Percentiles rank a stretch among this genome's conserved stretches.
phyloP scores from a whole-genome alignment of 352 stramenopile species.

The Phytophthora pinifolia region DNA sequence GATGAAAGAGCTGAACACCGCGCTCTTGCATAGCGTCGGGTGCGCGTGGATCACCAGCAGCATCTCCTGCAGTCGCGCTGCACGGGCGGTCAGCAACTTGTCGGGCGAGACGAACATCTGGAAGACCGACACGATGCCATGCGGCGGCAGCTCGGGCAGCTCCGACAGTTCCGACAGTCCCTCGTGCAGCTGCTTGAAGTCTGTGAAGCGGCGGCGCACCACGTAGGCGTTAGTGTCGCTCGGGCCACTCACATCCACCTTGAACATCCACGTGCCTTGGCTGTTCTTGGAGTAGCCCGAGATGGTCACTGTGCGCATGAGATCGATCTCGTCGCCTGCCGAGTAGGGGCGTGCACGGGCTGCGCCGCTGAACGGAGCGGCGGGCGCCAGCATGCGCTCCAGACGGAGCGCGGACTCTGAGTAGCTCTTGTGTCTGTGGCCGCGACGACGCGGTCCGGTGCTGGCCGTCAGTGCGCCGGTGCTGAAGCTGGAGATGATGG shows the following conservation, averaged over 20 bases:
- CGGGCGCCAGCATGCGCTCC: slow-evolving; percentile 38
- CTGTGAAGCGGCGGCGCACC: slow-evolving; percentile 69
- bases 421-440: slow-evolving; percentile 62
- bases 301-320: slow-evolving; percentile 52
- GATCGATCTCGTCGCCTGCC: slow-evolving; percentile 47
- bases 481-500: slow-evolving; percentile 22
- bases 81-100: slow-evolving; percentile 52
- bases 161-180: slow-evolving; percentile 41
- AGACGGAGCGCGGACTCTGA: slow-evolving; percentile 55
- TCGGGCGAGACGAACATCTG: slow-evolving; percentile 69
- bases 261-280: slow-evolving; percentile 78
- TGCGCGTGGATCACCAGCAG: slow-evolving; percentile 61
- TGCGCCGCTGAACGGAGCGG: slow-evolving; percentile 19
- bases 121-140: slow-evolving; percentile 66
- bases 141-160: slow-evolving; percentile 52
- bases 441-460: slow-evolving; percentile 15
- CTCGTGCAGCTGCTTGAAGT: slow-evolving; percentile 73
- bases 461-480: slow-evolving; percentile 22
- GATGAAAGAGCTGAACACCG: slow-evolving; percentile 58
- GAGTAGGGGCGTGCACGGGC: slow-evolving; percentile 52
- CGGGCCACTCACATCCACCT: slow-evolving; percentile 58
- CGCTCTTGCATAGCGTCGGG: slow-evolving; percentile 42
- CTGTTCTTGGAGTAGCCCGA: slow-evolving; percentile 64
- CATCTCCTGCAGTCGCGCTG: slow-evolving; percentile 53
- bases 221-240: slow-evolving; percentile 62